Base-by-base conservation (phyloP, 352 stramenopile genomes). In the Blastocystis sp. region DNA sequence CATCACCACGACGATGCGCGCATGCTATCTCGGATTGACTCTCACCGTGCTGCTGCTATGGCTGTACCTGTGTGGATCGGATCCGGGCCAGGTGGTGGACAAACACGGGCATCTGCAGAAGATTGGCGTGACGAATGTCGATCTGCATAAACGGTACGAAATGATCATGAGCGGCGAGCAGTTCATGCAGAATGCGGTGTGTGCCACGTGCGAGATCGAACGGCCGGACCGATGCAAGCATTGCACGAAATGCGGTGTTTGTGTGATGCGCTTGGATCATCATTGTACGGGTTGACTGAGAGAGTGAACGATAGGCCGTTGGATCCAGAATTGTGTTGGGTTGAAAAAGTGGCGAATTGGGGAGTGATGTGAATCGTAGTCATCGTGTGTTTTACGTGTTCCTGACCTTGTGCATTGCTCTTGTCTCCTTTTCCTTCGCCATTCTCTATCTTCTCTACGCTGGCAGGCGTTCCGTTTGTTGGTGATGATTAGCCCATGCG, bases 261-360 rank as follows among this genome's bases (percentile, higher is more conserved):
- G 78, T 63, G 45, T 88, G 9, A 43, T 76, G 21, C 64, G 68
- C 19, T 78, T 88, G 61, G 78, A 88, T 19, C 78, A 88, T 57
- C 78, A 88, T 21, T 88, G 78, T 88, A 28, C 24, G 74, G 76
- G 21, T 42, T 2, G 28, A 28, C 7, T 69, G 61, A 45, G 3
- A 24, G 28, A 45, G 9, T 82, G 38, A 64, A 19, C 6, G 14
- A 6, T 82, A 82, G 74, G 74, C 70, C 74, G 57, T 11, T 88
- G 78, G 78, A 69, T 88, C 17, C 79, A 88, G 14, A 88, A 88
- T 42, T 88, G 78, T 78, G 54, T 88, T 11, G 78, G 78, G 38
- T 65, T 65, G 19, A 88, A 66, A 60, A 88, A 88, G 68, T 88
- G 45, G 19, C 38, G 64, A 34, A 24, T 78, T 21, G 21, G 3